These are phyloP conservation scores for Neofusicoccum umdonicola DNA, from an alignment of 2,329 filamentous ascomycete genomes.

Conservation along the genomic window DNA sequence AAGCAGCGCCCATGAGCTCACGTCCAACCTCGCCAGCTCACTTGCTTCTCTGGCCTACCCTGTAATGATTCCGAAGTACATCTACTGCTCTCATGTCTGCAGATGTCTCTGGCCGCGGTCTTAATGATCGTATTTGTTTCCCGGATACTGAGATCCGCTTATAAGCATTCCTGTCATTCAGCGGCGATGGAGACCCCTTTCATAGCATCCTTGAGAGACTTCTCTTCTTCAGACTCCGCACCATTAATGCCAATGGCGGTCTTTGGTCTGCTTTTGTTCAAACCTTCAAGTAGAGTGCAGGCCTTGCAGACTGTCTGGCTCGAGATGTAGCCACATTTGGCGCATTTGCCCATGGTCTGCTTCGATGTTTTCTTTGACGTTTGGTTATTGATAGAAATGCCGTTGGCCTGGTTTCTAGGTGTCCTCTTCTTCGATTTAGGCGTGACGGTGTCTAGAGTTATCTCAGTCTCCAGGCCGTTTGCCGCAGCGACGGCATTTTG, in stretches of 20 bases:
- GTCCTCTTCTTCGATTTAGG: conserved; percentile 18
- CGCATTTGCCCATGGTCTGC: conserved; percentile 78
- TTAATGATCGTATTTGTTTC: too few species aligned
- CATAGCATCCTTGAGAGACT: not conserved
- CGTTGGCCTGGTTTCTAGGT: conserved; percentile 20
- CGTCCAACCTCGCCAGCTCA: too few species aligned
- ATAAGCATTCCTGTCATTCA: not conserved
- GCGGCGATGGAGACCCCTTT: not conserved
- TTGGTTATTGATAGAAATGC: conserved; percentile 22
- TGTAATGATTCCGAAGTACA: too few species aligned
- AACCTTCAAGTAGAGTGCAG: conserved; percentile 80
- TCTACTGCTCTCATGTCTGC: not conserved
- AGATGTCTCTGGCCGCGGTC: not conserved
- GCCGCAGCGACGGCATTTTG: conserved; percentile 58
- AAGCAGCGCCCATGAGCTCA: too few species aligned
- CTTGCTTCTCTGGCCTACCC: too few species aligned
- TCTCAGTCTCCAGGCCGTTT: conserved; percentile 34
- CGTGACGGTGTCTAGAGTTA: conserved; percentile 2
- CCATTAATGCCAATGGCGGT: conserved; percentile 31
- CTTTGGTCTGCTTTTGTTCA: conserved; percentile 70
- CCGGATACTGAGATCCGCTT: too few species aligned
- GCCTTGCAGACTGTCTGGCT: conserved; percentile 94
- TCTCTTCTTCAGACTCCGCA: not conserved
- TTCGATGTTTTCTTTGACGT: conserved; percentile 43
- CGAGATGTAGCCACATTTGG: conserved; percentile 90